phyloP scores from a whole-genome alignment of 495 filamentous ascomycete genomes.

The Pyrenopolyporus hunteri region DNA sequence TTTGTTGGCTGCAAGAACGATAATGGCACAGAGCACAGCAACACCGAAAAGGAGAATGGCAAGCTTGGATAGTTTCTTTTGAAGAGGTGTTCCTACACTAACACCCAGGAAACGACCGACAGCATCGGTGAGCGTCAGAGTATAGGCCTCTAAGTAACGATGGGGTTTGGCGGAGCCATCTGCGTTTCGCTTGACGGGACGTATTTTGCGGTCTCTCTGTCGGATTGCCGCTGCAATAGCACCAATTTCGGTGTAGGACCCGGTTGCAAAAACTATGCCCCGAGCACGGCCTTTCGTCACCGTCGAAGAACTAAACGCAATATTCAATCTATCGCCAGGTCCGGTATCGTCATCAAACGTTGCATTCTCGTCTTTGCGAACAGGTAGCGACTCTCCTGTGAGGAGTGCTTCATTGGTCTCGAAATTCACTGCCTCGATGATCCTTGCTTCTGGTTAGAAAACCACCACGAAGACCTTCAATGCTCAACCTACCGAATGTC shows the following conservation, averaged over 20 bases:
- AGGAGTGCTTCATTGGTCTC: constrained; percentile 58
- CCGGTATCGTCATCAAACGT: constrained; percentile 47
- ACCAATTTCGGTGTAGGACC: constrained; percentile 56
- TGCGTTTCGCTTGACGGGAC: constrained; percentile 62
- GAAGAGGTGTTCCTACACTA: constrained; percentile 64
- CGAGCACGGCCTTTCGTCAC: constrained; percentile 56
- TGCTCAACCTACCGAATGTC: constrained; percentile 48
- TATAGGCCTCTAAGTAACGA: constrained; percentile 72
- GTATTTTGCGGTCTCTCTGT: constrained; percentile 49
- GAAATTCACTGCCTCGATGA: constrained; percentile 50
- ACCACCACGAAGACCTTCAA: not conserved
- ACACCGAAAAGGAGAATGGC: constrained; percentile 56
- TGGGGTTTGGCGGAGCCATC: constrained; percentile 65
- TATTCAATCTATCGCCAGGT: constrained; percentile 53
- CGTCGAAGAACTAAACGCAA: constrained; percentile 56
- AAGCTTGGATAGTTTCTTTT: constrained; percentile 57
- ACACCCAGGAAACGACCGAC: constrained; percentile 72
- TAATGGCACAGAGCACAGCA: constrained; percentile 57
- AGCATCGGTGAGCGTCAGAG: constrained; percentile 67
- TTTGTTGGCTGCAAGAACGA: constrained; percentile 56
- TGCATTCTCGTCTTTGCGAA: constrained; percentile 46
- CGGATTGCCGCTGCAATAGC: constrained; percentile 54
- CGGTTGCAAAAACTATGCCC: constrained; percentile 54
- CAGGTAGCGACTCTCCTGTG: constrained; percentile 56
- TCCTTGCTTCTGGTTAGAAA: constrained; percentile 8